These are phyloP conservation scores for Alternaria atra DNA, from an alignment of 2,329 filamentous ascomycete species.

Conservation along the genomic window DNA sequence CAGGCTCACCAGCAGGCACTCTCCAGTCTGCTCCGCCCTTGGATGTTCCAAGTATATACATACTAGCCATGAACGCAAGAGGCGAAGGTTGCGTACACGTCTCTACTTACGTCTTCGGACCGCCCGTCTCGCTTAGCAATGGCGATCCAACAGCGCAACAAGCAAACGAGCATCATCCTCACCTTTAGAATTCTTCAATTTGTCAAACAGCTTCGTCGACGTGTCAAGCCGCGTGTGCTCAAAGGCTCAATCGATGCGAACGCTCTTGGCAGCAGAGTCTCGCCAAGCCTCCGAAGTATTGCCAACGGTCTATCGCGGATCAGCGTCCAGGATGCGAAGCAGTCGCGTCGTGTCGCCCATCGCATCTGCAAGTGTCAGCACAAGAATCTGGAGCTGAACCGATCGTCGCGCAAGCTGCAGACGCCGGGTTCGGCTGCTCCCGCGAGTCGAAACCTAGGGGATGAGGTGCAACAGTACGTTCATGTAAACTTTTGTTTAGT, in stretches of 20 bases:
- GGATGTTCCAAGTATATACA: conserved; percentile 37
- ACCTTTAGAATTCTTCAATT: conserved; percentile 51
- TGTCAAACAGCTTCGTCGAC: conserved; percentile 50
- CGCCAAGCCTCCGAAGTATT: conserved; percentile 39
- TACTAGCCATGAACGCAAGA: conserved; percentile 16
- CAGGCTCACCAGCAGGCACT: conserved; percentile 34
- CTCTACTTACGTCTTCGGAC: conserved; percentile 34
- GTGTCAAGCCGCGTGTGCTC: conserved; percentile 44
- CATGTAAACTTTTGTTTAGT: conserved; percentile 42
- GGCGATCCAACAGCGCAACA: conserved; percentile 39
- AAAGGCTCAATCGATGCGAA: conserved; percentile 28
- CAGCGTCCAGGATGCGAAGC: conserved; percentile 31
- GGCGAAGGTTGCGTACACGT: conserved; percentile 27
- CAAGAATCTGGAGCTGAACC: conserved; percentile 18
- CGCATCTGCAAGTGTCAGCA: conserved; percentile 19
- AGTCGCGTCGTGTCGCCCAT: conserved; percentile 24
- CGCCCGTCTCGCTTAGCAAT: conserved; percentile 36
- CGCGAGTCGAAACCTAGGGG: conserved; percentile 42
- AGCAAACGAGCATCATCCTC: conserved; percentile 45
- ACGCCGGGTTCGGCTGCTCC: conserved; percentile 32
- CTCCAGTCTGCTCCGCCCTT: conserved; percentile 38
- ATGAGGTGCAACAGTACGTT: conserved; percentile 51
- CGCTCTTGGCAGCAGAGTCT: conserved; percentile 33
- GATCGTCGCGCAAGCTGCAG: conserved; percentile 31
- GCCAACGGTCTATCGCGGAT: conserved; percentile 37